Evolutionary conservation across 2,329 filamentous ascomycete species (phyloP).

Genomic region (Metarhizium album): DNA sequence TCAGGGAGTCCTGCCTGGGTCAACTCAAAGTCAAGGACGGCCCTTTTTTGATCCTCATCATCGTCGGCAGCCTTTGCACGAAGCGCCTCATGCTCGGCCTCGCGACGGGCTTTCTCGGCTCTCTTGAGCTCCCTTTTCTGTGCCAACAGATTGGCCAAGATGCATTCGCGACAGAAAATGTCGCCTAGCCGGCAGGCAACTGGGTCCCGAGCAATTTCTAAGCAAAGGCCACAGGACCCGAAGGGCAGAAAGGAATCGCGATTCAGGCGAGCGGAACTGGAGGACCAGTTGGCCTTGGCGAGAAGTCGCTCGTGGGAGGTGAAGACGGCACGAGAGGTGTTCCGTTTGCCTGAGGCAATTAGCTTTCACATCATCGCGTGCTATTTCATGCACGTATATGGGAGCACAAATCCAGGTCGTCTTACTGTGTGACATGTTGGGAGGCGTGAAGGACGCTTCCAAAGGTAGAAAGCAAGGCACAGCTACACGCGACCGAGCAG

Average conservation of each 20-base stretch:
- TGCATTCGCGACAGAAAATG: conserved; percentile 92
- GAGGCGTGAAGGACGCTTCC: too few relatives aligned
- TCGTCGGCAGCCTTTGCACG: conserved; percentile 51
- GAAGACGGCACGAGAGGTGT: conserved; percentile 87
- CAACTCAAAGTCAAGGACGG: conserved; percentile 73
- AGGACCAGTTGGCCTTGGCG: conserved; percentile 72
- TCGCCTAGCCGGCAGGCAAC: conserved; percentile 79
- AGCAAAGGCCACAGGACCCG: conserved; percentile 77
- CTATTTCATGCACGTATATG: neutral
- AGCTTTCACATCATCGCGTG: neutral
- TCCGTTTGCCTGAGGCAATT: conserved; percentile 55
- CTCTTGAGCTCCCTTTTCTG: conserved; percentile 89
- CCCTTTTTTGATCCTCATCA: conserved; percentile 58
- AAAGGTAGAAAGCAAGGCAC: too few relatives aligned
- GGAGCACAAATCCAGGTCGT: neutral
- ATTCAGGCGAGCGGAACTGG: conserved; percentile 69
- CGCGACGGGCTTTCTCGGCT: conserved; percentile 54
- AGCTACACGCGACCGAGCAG: neutral
- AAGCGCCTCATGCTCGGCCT: conserved; percentile 48
- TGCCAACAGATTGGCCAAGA: conserved; percentile 77
- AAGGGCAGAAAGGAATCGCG: conserved; percentile 91
- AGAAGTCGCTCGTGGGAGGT: conserved; percentile 81
- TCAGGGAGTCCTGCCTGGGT: conserved; percentile 60
- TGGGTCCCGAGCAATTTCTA: conserved; percentile 69
- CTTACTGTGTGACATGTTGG: conserved; percentile 41